phyloP scores from a whole-genome alignment of 805 yeast species.

The Torulaspora maleeae region DNA sequence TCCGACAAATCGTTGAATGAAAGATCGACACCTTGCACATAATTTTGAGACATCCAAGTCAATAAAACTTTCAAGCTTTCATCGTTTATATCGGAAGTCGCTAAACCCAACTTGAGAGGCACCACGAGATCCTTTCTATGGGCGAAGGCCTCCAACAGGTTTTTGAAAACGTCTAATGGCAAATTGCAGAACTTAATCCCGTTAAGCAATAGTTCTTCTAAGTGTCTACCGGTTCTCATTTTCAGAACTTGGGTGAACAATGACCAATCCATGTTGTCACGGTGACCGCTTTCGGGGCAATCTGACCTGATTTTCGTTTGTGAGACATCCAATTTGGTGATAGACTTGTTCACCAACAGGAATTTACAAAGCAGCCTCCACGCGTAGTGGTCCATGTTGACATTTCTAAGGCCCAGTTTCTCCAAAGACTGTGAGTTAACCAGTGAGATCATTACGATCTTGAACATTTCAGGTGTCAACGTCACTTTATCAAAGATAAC shows the following conservation, averaged over 20 bases:
- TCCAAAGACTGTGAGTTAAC: constrained; percentile 60
- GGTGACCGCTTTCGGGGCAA: constrained; percentile 36
- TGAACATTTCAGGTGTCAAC: constrained; percentile 70
- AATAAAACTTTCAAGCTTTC: constrained; percentile 55
- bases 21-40: constrained; percentile 63
- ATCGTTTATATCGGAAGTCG: constrained; percentile 59
- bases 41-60: constrained; percentile 49
- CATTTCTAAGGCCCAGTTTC: constrained; percentile 72
- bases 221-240: constrained; percentile 54
- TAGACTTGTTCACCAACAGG: constrained; percentile 53
- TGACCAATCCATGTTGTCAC: constrained; percentile 82
- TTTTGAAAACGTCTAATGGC: constrained; percentile 44
- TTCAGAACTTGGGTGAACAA: constrained; percentile 64
- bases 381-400: constrained; percentile 63
- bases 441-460: constrained; percentile 66
- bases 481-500: constrained; percentile 75
- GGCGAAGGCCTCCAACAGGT: constrained; percentile 54
- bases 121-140: constrained; percentile 17
- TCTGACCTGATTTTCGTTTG: constrained; percentile 47
- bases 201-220: constrained; percentile 73
- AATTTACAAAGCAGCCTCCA: constrained; percentile 81
- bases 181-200: constrained; percentile 66
- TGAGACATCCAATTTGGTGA: constrained; percentile 63
- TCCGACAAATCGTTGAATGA: constrained; percentile 69
- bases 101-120: constrained; percentile 60